Evolutionary conservation across 257 asterid genomes (phyloP), one percentile per base, ranked within the genome.

Genomic region (Nemophila menziesii): DNA sequence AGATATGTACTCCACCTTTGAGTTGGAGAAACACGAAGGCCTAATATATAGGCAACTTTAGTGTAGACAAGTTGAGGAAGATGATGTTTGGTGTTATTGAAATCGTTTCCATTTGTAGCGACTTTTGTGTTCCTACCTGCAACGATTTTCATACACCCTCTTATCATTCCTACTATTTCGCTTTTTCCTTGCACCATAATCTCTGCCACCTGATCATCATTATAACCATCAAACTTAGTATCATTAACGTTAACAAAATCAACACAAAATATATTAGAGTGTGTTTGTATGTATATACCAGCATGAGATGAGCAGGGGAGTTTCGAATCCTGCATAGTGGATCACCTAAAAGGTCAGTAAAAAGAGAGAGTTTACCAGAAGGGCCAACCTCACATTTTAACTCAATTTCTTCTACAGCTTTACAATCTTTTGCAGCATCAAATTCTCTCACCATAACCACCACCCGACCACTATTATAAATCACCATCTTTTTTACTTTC

Each of bases 11-110:
- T 29, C 23, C 36, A 89, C 99, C 99, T 48, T 56, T 79, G 90
- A 49, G 86, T 57, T 37, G 99, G 77, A 23, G 94, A 75, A n/a
- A 90, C 93, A 2, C 99, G 93, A 5, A 90, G 93, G 82, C 99
- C 99, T 45, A 79, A 63, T 23, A 90, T 62, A 38, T 90, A 90
- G 39, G 96, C 94, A 12, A 79, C 65, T 62, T 82, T 90, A 19
- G 92, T 71, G 70, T 42, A 78, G 20, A 81, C 23, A 8, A 92
- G 99, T 16, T 68, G 56, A 1, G 63, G 64, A 6, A 50, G 40
- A 18, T 0, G 5, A 18, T 50, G 48, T 43, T 56, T 57, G 6
- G 18, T 37, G 21, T 17, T 15, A 46, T 46, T 43, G 61, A 21
- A 22, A 51, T 9, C 54, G 16, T 42, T 54, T 33, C 19, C 20